A percentile compares a stretch with the other conserved stretches of the same genome.
Conservation (phyloP, 768 basidiomycete genomes). For the Termitomyces sp. region DNA sequence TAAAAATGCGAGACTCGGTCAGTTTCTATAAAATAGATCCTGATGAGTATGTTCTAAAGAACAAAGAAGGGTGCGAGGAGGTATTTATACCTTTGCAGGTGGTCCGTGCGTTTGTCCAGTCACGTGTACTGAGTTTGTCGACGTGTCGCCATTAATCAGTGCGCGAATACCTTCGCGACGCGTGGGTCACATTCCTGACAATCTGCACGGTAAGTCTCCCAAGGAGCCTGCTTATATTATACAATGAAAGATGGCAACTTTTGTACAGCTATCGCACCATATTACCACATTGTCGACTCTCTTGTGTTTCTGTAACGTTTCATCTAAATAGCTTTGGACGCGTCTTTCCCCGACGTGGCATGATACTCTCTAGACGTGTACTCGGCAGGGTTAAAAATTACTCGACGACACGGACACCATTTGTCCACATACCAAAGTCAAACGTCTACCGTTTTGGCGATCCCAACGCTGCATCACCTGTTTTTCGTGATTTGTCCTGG, state of each 20-base stretch:
- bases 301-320: background rate
- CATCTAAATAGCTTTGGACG: background rate
- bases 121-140: constrained; percentile 5
- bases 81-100: constrained; percentile 10
- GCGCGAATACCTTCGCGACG: background rate
- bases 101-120: constrained; percentile 13
- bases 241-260: background rate
- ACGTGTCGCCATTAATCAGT: background rate
- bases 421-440: constrained; percentile 38
- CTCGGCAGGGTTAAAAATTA: background rate
- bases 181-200: too few relatives aligned
- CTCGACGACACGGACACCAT: constrained; percentile 4
- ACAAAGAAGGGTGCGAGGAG: background rate
- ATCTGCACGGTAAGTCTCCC: background rate
- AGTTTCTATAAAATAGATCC: constrained; percentile 25
- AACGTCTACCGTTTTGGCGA: constrained; percentile 59
- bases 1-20: constrained; percentile 25
- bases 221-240: background rate
- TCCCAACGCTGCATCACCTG: constrained; percentile 36
- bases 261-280: background rate
- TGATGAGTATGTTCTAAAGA: constrained; percentile 24
- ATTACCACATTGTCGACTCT: background rate
- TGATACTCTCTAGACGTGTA: background rate
- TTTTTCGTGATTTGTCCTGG: constrained; percentile 54
- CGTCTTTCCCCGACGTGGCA: background rate